Evolutionary conservation across 108 stramenopile genomes (phyloP).

Genomic region (Cylindrotheca fusiformis): DNA sequence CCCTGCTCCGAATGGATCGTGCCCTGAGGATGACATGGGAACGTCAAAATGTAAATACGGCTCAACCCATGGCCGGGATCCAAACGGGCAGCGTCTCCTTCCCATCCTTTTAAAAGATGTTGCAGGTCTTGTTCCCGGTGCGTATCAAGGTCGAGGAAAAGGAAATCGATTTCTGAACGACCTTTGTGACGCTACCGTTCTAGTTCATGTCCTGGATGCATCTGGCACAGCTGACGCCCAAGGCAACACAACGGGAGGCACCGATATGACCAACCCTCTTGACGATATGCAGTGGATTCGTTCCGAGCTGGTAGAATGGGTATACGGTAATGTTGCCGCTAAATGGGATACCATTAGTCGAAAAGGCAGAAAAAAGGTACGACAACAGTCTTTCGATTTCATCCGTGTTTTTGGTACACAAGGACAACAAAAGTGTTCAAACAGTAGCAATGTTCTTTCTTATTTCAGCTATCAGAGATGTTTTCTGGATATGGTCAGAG

Average conservation of each 20-base stretch:
- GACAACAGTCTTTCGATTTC: too few relatives aligned
- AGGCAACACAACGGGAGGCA: conserved; percentile 47
- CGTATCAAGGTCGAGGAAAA: conserved; percentile 80
- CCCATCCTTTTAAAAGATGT: conserved; percentile 88
- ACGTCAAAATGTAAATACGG: conserved; percentile 21
- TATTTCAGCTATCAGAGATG: conserved; percentile 61
- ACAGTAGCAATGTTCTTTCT: background rate
- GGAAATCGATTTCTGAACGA: conserved; percentile 91
- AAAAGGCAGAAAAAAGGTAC: conserved; percentile 32
- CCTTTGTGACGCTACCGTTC: conserved; percentile 85
- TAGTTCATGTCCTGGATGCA: conserved; percentile 83
- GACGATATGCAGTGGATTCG: conserved; percentile 83
- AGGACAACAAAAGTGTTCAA: too few relatives aligned
- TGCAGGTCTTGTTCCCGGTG: conserved; percentile 91
- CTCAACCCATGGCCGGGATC: conserved; percentile 79
- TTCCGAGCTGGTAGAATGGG: conserved; percentile 86
- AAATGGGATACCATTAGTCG: conserved; percentile 79
- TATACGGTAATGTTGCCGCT: conserved; percentile 68
- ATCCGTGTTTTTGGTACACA: too few relatives aligned
- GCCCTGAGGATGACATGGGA: conserved; percentile 61
- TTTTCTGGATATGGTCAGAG: conserved; percentile 88
- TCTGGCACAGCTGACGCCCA: conserved; percentile 73
- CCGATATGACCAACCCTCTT: conserved; percentile 45
- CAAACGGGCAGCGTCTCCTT: conserved; percentile 63
- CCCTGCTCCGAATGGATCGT: conserved; percentile 65